A percentile compares a stretch with the other conserved stretches of the same genome.
phyloP scores from a whole-genome alignment of 2,329 filamentous ascomycete genomes.

The Monilinia fructigena region DNA sequence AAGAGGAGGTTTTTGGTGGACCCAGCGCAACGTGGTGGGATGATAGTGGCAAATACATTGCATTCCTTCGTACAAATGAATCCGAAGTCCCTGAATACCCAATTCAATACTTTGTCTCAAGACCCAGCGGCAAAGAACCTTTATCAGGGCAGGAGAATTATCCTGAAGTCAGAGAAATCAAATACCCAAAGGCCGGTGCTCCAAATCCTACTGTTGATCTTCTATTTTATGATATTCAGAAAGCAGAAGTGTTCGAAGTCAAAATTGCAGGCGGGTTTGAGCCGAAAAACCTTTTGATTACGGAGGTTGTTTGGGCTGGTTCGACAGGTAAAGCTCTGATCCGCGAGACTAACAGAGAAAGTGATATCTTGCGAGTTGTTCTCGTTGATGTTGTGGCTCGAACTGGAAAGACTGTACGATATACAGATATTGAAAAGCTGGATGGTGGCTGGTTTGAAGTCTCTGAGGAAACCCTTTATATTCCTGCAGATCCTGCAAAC shows the following conservation, averaged over 20 bases:
- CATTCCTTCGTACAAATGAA: conserved; percentile 93
- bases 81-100: conserved; percentile 87
- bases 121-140: conserved; percentile 73
- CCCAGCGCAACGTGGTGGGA: conserved; percentile 96
- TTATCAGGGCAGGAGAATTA: conserved; percentile 77
- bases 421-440: conserved; percentile 74
- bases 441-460: conserved; percentile 98
- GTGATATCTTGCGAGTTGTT: conserved; percentile 83
- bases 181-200: conserved; percentile 94
- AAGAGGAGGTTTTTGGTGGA: conserved; percentile 74
- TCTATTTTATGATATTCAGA: conserved; percentile 81
- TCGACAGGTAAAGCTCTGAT: conserved; percentile 71
- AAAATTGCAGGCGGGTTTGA: conserved; percentile 73
- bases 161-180: conserved; percentile 86
- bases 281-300: conserved; percentile 84
- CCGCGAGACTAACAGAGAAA: conserved; percentile 91
- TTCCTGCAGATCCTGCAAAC: conserved; percentile 77
- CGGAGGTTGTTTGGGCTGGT: conserved; percentile 88
- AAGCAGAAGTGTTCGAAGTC: conserved; percentile 76
- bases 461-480: conserved; percentile 77
- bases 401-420: conserved; percentile 74
- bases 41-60: conserved; percentile 80
- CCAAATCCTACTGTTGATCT: conserved; percentile 89
- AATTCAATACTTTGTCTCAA: conserved; percentile 86
- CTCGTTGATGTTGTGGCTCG: conserved; percentile 75